Evolutionary conservation across 192 early-diverging fungal genomes (phyloP), one percentile per base, ranked within the genome.

Genomic region (Podila epicladia): DNA sequence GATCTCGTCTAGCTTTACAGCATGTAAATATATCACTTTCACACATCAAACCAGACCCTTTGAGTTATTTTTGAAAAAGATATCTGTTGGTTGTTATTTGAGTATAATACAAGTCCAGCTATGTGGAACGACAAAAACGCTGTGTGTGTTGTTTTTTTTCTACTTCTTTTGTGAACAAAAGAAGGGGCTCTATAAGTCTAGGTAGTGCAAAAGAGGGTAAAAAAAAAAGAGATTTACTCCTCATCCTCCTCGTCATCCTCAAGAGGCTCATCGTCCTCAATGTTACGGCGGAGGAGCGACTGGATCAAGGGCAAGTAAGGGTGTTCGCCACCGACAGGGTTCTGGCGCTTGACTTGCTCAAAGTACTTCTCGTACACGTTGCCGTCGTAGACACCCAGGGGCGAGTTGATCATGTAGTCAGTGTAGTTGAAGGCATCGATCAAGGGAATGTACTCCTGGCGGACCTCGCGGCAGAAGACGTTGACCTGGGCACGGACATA

Each of bases 321-420:
- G 48, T 93, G 88, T 28, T 85, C 75, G 48, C 67, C 69, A 35
- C 76, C 71, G 53, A 80, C 70, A 58, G 93, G 92, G 84, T 96
- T 93, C 74, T 92, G 92, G 65, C 84, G 77, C 66, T 91, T 92
- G 64, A 97, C 94, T 29, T 91, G 86, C 62, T 91, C 90, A 89
- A 95, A 96, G 92, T 97, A 97, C 67, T 91, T 85, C 58, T 89
- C 92, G 77, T 95, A 96, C 13, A 95, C 90, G 77, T 96, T 89
- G 64, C 96, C 96, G 65, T 96, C 95, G 74, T 88, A 91, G 48
- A 92, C 88, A 60, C 96, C 96, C 24, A 97, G 78, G 28, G 96
- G 96, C 60, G 94, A 94, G 86, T 95, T 95, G 72, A 97, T 84
- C 29, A 97, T 90, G 75, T 93, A 96, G 82, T 97, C 96, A 13